phyloP scores from a whole-genome alignment of 495 filamentous ascomycete species.

The Coniosporium apollinis region DNA sequence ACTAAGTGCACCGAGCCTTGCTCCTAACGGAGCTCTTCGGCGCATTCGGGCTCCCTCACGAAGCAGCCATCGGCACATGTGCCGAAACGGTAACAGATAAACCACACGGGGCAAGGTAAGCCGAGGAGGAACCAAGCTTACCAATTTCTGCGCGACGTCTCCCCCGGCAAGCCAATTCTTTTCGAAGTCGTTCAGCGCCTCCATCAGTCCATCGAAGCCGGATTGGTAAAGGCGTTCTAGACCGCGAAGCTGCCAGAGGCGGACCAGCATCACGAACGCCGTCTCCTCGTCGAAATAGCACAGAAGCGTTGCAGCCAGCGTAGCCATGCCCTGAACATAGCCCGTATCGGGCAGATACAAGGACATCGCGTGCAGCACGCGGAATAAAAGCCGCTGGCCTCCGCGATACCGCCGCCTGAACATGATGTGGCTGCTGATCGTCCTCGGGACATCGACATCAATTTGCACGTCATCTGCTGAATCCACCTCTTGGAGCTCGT shows the following conservation, averaged over 20 bases:
- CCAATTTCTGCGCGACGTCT: slow-evolving; percentile 60
- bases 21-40: too few relatives aligned
- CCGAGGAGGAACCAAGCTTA: slow-evolving; percentile 27
- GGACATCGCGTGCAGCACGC: slow-evolving; percentile 79
- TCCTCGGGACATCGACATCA: slow-evolving; percentile 90
- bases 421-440: slow-evolving; percentile 94
- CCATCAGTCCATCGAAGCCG: slow-evolving; percentile 79
- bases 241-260: slow-evolving; percentile 78
- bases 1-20: too few relatives aligned
- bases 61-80: too few relatives aligned
- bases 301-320: slow-evolving; percentile 77
- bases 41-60: too few relatives aligned
- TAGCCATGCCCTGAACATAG: slow-evolving; percentile 97
- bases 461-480: slow-evolving; percentile 94
- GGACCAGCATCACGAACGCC: slow-evolving; percentile 86
- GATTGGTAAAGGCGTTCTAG: slow-evolving; percentile 68
- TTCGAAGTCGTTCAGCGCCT: slow-evolving; percentile 76
- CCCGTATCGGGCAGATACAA: slow-evolving; percentile 83
- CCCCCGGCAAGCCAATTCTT: slow-evolving; percentile 62
- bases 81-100: too few relatives aligned
- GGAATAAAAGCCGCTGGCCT: slow-evolving; percentile 73
- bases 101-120: not conserved
- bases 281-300: slow-evolving; percentile 95
- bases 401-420: slow-evolving; percentile 76
- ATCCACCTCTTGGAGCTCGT: slow-evolving; percentile 49